These are phyloP conservation scores for Anacardium occidentale DNA, from an alignment of 345 rosid genomes.

Conservation along the genomic window DNA sequence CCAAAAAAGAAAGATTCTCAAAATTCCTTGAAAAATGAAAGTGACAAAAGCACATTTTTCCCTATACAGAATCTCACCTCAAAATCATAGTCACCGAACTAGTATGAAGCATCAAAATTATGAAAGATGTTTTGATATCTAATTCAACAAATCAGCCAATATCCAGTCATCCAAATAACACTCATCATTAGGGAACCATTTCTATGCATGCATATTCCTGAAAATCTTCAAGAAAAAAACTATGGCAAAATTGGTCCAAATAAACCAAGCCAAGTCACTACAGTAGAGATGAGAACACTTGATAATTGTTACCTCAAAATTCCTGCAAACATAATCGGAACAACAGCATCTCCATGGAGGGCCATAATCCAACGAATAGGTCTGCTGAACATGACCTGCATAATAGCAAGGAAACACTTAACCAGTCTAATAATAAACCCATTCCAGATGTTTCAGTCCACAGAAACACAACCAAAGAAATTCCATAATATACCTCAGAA, in stretches of 20 bases:
- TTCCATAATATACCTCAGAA: slow-evolving; percentile 56
- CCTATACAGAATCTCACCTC: neutral
- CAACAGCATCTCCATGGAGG: slow-evolving; percentile 74
- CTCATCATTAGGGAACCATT: neutral
- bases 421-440: neutral
- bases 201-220: neutral
- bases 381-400: slow-evolving; percentile 82
- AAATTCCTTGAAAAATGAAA: too few species aligned
- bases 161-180: neutral
- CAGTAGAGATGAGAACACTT: neutral
- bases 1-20: neutral
- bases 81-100: too few species aligned
- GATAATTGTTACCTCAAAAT: slow-evolving; percentile 58
- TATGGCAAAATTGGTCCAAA: neutral
- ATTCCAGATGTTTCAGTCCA: neutral
- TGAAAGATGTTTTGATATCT: too few species aligned
- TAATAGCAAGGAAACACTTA: slow-evolving; percentile 22
- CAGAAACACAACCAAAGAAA: slow-evolving; percentile 18
- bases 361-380: slow-evolving; percentile 97
- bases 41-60: neutral
- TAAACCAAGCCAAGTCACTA: neutral
- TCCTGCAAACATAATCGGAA: slow-evolving; percentile 88
- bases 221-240: neutral
- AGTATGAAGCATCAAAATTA: too few species aligned
- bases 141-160: neutral